phyloP scores from a whole-genome alignment of 345 rosid genomes.

The Eucalyptus regnans region DNA sequence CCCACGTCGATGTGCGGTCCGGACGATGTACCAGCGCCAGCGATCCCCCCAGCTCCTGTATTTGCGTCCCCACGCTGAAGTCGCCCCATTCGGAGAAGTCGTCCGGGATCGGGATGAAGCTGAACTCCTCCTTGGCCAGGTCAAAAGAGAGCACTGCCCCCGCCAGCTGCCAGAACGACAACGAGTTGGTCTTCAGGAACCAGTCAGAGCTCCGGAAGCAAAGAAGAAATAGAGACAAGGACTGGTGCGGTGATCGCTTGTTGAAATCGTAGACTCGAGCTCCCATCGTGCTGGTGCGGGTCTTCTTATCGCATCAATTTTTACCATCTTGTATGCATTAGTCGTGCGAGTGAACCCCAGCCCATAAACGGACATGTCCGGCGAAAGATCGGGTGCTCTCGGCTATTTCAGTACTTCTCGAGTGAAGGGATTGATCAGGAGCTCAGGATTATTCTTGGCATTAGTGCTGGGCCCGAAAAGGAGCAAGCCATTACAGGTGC shows the following conservation, averaged over 20 bases:
- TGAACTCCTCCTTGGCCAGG: neutral
- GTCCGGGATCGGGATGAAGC: neutral
- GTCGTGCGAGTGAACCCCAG: neutral
- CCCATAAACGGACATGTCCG: neutral
- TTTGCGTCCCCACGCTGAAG: neutral
- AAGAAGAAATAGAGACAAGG: neutral
- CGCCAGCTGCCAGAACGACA: neutral
- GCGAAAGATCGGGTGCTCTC: neutral
- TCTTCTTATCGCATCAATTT: neutral
- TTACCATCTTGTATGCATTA: neutral
- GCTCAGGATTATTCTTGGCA: neutral
- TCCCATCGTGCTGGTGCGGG: neutral
- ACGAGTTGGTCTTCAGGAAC: neutral
- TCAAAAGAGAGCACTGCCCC: neutral
- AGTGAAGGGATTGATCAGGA: neutral
- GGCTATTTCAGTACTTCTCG: neutral
- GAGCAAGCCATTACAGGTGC: neutral
- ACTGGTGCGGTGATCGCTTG: neutral
- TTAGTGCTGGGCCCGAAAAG: neutral
- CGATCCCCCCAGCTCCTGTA: neutral
- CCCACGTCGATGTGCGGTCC: neutral
- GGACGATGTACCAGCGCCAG: neutral
- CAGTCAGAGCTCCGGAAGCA: neutral
- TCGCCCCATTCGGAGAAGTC: neutral
- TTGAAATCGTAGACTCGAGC: neutral